Conservation (phyloP, 352 stramenopile genomes). For the Phytophthora cactorum region DNA sequence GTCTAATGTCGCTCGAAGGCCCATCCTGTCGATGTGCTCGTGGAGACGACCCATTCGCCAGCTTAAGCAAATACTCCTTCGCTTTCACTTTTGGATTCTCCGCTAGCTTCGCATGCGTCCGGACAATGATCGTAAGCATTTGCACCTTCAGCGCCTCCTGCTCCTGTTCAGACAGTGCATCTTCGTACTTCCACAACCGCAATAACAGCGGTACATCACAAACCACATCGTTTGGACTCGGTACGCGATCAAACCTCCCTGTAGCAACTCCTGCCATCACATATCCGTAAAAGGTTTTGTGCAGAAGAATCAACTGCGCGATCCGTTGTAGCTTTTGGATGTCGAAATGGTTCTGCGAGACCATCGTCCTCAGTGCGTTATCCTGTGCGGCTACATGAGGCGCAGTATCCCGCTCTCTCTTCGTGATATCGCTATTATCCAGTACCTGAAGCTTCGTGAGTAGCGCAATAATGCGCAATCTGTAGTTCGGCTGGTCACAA, state of each 20-base stretch:
- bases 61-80: conserved; percentile 71
- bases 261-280: conserved; percentile 47
- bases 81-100: conserved; percentile 71
- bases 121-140: conserved; percentile 71
- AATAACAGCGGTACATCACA: conserved; percentile 55
- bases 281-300: conserved; percentile 62
- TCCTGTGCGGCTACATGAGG: conserved; percentile 64
- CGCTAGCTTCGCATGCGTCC: conserved; percentile 56
- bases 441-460: conserved; percentile 59
- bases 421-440: conserved; percentile 64
- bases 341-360: conserved; percentile 70
- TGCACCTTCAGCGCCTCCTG: conserved; percentile 53
- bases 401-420: conserved; percentile 61
- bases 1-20: conserved; percentile 35
- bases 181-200: conserved; percentile 54
- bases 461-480: conserved; percentile 57
- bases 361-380: conserved; percentile 48
- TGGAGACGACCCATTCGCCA: conserved; percentile 39
- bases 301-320: conserved; percentile 50
- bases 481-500: conserved; percentile 77
- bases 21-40: conserved; percentile 19
- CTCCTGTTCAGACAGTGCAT: conserved; percentile 39
- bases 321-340: conserved; percentile 77
- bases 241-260: conserved; percentile 62
- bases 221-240: conserved; percentile 44